Conservation (phyloP, 1,284 basidiomycete genomes). For the Chiua sp. region DNA sequence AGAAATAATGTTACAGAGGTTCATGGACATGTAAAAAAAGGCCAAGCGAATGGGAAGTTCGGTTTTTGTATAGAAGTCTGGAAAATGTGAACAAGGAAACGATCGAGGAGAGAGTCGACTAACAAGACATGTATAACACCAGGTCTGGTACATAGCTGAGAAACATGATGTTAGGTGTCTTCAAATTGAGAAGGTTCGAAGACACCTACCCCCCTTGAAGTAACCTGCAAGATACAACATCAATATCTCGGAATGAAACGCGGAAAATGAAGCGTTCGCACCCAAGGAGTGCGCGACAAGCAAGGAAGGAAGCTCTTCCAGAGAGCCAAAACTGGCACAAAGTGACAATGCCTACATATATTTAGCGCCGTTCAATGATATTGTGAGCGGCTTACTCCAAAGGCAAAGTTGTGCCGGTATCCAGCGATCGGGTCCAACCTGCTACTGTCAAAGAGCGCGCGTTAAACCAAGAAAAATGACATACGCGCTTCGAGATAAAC, state of each 20-base stretch:
- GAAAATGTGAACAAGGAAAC: background rate
- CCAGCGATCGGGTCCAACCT: slow-evolving; percentile 46
- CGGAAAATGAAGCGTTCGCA: background rate
- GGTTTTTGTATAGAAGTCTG: slow-evolving; percentile 64
- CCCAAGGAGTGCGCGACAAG: slow-evolving; percentile 2
- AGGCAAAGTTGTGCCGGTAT: slow-evolving; percentile 59
- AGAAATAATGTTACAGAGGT: slow-evolving; percentile 53
- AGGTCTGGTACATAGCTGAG: slow-evolving; percentile 62
- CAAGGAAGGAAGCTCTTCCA: slow-evolving; percentile 1
- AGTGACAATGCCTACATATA: slow-evolving; percentile 26
- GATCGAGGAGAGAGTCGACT: slow-evolving; percentile 14
- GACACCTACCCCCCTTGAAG: slow-evolving; percentile 60
- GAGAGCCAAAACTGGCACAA: slow-evolving; percentile 1
- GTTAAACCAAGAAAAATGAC: background rate
- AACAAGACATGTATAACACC: slow-evolving; percentile 69
- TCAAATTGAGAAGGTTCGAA: background rate
- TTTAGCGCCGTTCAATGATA: slow-evolving; percentile 13
- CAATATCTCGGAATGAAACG: background rate
- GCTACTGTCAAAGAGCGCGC: background rate
- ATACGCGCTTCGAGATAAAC: slow-evolving; percentile 1
- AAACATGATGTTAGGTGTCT: background rate
- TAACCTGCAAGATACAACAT: slow-evolving; percentile 19
- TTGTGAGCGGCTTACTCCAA: slow-evolving; percentile 36
- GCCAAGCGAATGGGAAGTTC: slow-evolving; percentile 72
- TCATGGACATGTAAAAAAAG: slow-evolving; percentile 67